Conservation (phyloP, 345 rosid species). For the Hirschfeldia incana region DNA sequence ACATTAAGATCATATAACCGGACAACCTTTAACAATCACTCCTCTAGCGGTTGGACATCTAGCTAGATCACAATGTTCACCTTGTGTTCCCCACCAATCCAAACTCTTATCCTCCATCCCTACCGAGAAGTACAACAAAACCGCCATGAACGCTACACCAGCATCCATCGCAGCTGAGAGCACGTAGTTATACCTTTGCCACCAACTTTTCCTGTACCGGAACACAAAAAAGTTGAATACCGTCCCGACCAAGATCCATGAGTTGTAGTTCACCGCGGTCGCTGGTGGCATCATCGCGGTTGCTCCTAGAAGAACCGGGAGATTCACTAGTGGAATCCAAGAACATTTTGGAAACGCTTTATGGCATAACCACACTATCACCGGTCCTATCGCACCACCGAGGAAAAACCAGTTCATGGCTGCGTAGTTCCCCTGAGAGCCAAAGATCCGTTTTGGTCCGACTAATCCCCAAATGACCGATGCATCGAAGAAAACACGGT, state of each 20-base stretch:
- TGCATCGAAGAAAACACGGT: constrained; percentile 88
- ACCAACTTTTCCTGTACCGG: constrained; percentile 73
- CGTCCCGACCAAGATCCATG: constrained; percentile 83
- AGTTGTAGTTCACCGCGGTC: constrained; percentile 70
- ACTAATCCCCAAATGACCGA: constrained; percentile 78
- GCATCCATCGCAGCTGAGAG: constrained; percentile 89
- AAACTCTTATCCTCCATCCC: constrained; percentile 57
- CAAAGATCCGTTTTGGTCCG: background rate
- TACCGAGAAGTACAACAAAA: constrained; percentile 63
- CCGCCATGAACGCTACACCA: constrained; percentile 89
- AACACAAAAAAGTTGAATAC: constrained; percentile 79
- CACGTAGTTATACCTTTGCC: constrained; percentile 51
- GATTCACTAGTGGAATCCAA: constrained; percentile 89
- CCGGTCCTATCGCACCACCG: constrained; percentile 80
- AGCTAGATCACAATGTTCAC: constrained; percentile 84
- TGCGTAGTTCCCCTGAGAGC: constrained; percentile 61
- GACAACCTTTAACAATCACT: constrained; percentile 59
- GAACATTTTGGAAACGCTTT: constrained; percentile 72
- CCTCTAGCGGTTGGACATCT: constrained; percentile 83
- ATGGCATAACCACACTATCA: constrained; percentile 69
- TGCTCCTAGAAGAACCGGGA: constrained; percentile 85
- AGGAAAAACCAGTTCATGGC: constrained; percentile 90
- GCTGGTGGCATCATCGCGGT: constrained; percentile 83
- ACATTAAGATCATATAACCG: constrained; percentile 42
- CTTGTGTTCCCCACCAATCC: constrained; percentile 81